phyloP scores from a whole-genome alignment of 129 eudicot genomes.

The Pseudognaphalium luteoalbum region DNA sequence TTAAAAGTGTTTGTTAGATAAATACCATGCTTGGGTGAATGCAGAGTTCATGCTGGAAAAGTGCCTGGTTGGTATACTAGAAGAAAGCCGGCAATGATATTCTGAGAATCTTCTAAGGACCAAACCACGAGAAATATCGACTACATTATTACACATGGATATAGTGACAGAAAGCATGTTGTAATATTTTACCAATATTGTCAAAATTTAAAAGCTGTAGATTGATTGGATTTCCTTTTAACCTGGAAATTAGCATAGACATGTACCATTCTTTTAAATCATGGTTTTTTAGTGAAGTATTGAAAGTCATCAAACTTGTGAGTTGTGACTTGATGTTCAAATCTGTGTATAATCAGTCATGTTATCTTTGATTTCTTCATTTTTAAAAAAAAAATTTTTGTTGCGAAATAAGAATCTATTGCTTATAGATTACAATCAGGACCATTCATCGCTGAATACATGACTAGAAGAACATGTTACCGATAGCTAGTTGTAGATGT shows the following conservation, averaged over 20 bases:
- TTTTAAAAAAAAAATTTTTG: too few relatives aligned
- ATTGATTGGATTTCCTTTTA: not conserved
- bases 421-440: too few relatives aligned
- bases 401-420: not conserved
- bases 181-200: not conserved
- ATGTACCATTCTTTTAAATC: conserved; percentile 16
- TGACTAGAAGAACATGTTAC: too few relatives aligned
- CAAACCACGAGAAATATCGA: not conserved
- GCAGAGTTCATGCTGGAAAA: conserved; percentile 44
- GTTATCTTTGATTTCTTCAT: not conserved
- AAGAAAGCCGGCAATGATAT: conserved; percentile 35
- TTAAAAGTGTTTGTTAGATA: conserved; percentile 30
- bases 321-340: not conserved
- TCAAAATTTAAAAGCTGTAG: conserved; percentile 1
- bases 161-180: not conserved
- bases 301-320: not conserved
- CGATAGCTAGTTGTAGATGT: not conserved
- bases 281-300: not conserved
- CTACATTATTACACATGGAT: not conserved
- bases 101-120: not conserved
- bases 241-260: not conserved
- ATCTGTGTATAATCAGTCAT: not conserved
- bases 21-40: conserved; percentile 55
- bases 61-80: conserved; percentile 43
- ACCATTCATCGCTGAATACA: too few relatives aligned